Evolutionary conservation across 345 rosid genomes (phyloP).

Genomic region (Viola odorata): DNA sequence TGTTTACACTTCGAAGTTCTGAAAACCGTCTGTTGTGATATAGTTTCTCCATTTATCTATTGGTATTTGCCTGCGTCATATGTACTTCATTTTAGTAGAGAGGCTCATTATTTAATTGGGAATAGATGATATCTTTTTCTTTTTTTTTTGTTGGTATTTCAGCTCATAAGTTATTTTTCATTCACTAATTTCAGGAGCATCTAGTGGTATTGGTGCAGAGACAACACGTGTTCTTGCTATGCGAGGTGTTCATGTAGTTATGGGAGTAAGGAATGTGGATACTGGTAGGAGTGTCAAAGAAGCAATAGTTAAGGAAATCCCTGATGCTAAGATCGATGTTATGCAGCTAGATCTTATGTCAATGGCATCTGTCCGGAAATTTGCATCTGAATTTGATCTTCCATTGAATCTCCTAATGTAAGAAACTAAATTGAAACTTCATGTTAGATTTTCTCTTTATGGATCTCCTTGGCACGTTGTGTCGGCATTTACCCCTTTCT

Average conservation of each 20-base stretch:
- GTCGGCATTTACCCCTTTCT: not conserved
- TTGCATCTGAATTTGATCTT: conserved; percentile 28
- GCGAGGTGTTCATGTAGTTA: conserved; percentile 23
- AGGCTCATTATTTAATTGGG: not conserved
- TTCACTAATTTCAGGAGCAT: conserved; percentile 25
- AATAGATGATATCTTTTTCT: not conserved
- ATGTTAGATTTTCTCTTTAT: not conserved
- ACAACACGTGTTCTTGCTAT: conserved; percentile 34
- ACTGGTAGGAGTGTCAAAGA: conserved; percentile 31
- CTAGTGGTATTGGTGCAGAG: conserved; percentile 39
- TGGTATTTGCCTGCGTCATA: too few species aligned
- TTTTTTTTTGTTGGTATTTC: not conserved
- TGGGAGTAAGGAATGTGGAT: conserved; percentile 31
- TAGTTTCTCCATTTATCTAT: too few species aligned
- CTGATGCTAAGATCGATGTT: conserved; percentile 24
- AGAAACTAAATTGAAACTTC: conserved; percentile 1
- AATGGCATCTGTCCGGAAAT: conserved; percentile 35
- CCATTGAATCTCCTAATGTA: conserved; percentile 41
- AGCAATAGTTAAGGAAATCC: conserved; percentile 24
- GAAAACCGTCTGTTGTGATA: too few species aligned
- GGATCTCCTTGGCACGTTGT: not conserved
- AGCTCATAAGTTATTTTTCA: not conserved
- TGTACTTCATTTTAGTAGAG: too few species aligned
- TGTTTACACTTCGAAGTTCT: too few species aligned
- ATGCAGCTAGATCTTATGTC: conserved; percentile 40